Evolutionary conservation across 2,329 filamentous ascomycete species (phyloP), one percentile per base, ranked within the genome.

Genomic region (Talaromyces rugulosus): DNA sequence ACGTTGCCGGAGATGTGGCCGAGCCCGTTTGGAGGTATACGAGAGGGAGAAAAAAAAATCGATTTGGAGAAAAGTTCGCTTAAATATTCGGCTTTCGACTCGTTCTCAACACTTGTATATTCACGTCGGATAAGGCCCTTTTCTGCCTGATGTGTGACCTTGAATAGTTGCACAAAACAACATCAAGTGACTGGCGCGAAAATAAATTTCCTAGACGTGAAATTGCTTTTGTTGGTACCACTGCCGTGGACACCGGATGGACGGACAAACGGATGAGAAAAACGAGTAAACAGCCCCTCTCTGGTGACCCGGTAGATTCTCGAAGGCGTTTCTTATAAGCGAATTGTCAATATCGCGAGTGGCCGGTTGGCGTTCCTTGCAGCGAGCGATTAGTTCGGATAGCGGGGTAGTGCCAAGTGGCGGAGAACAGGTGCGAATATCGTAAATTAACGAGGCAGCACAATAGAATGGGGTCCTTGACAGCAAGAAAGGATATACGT

Each of bases 1-100:
- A 80, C 75, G 74, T 75, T 79, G 77, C 70, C 71, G 72, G 73
- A 68, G 68, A 53, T 59, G 56, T 65, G 64, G 56, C 60, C 61
- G 63, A 62, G 65, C 52, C 50, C 57, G 58, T 42, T 44, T 63
- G 56, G 50, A 52, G n/a, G 33, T 40, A 50, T 52, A 40, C 50
- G 50, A 8, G n/a, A 23, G 12, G 8, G 14, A 11, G 5, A 16
- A 47, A 27, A 27, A 18, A 47, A 18, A 12, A 23, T 47, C 44
- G 44, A 16, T 12, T 27, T 18, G 7, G 16, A 18, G 1, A 18
- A 27, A 9, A 14, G 44, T 27, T 47, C 44, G 44, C 44, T 47
- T 47, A 12, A 47, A 47, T 23, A 23, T 47, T 11, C 23, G 18
- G 23, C 23, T 23, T 23, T 18, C 8, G 11, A 27, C 18, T 11